Evolutionary conservation across 2,329 filamentous ascomycete species (phyloP).

Genomic region (Trichoderma atroviride): DNA sequence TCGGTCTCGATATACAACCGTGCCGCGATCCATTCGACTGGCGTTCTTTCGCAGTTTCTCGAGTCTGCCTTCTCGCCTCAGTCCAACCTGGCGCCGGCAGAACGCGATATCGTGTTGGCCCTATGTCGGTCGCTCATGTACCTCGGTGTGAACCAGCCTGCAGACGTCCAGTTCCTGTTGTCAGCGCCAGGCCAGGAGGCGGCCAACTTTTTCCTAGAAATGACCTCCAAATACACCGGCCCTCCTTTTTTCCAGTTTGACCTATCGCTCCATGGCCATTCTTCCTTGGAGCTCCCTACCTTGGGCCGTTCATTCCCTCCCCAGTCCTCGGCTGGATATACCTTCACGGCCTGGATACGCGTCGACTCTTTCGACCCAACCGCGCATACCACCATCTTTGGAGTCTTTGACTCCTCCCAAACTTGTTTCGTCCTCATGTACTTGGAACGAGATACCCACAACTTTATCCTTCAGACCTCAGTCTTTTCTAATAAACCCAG

Average conservation of each 20-base stretch:
- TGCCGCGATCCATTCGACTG: slow-evolving; percentile 70
- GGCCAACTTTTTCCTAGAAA: slow-evolving; percentile 71
- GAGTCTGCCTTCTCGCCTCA: slow-evolving; percentile 60
- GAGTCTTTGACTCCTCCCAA: slow-evolving; percentile 88
- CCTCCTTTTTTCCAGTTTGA: slow-evolving; percentile 94
- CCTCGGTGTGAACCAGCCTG: slow-evolving; percentile 76
- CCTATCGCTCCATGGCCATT: slow-evolving; percentile 81
- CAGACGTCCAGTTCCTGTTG: slow-evolving; percentile 77
- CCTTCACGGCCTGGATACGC: slow-evolving; percentile 84
- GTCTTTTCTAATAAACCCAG: slow-evolving; percentile 84
- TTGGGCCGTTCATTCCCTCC: slow-evolving; percentile 86
- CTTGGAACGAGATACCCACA: slow-evolving; percentile 87
- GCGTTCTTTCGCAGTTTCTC: slow-evolving; percentile 68
- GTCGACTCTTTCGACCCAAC: slow-evolving; percentile 83
- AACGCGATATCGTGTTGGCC: slow-evolving; percentile 62
- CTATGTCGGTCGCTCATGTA: slow-evolving; percentile 71
- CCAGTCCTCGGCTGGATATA: slow-evolving; percentile 78
- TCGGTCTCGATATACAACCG: slow-evolving; percentile 69
- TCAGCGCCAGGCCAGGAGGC: slow-evolving; percentile 54
- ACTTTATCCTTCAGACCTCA: slow-evolving; percentile 95
- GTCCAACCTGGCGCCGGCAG: slow-evolving; percentile 54
- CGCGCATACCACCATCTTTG: slow-evolving; percentile 93
- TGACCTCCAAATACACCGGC: slow-evolving; percentile 72
- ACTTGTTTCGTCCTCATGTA: slow-evolving; percentile 94
- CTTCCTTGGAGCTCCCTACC: slow-evolving; percentile 87